phyloP scores from a whole-genome alignment of 345 rosid genomes.

The Conringia planisiliqua region DNA sequence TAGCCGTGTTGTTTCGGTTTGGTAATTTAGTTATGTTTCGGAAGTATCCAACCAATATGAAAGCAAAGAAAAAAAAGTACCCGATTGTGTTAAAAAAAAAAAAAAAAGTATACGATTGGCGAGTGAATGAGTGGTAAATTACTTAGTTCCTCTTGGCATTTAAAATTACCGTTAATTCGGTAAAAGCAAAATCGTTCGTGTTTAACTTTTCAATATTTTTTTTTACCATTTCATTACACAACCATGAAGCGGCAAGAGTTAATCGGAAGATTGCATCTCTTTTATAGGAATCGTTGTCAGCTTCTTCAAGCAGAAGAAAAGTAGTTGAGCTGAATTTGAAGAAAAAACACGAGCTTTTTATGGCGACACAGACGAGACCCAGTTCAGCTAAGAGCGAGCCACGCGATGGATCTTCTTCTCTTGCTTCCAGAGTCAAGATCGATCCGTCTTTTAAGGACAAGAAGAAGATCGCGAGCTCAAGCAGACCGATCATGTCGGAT shows the following conservation, averaged over 20 bases:
- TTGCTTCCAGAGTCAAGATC: constrained; percentile 36
- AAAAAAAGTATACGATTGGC: too few species aligned
- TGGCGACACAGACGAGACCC: constrained; percentile 54
- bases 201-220: not conserved
- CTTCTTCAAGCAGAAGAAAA: not conserved
- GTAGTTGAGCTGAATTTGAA: constrained; percentile 14
- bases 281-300: not conserved
- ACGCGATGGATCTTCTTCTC: constrained; percentile 47
- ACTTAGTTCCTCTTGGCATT: not conserved
- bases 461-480: constrained; percentile 55
- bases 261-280: not conserved
- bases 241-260: constrained; percentile 15
- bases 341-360: not conserved
- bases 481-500: constrained; percentile 40
- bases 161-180: constrained; percentile 21
- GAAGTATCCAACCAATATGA: not conserved
- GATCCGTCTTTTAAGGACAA: constrained; percentile 43
- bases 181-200: not conserved
- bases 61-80: too few species aligned
- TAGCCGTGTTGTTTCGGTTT: not conserved
- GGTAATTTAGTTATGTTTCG: not conserved
- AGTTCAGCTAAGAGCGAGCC: constrained; percentile 44
- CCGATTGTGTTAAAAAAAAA: too few species aligned
- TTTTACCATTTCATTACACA: constrained; percentile 29
- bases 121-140: not conserved